Evolutionary conservation across 768 basidiomycete genomes (phyloP), one percentile per base, ranked within the genome.

Genomic region (Tricholoma flavovirens): DNA sequence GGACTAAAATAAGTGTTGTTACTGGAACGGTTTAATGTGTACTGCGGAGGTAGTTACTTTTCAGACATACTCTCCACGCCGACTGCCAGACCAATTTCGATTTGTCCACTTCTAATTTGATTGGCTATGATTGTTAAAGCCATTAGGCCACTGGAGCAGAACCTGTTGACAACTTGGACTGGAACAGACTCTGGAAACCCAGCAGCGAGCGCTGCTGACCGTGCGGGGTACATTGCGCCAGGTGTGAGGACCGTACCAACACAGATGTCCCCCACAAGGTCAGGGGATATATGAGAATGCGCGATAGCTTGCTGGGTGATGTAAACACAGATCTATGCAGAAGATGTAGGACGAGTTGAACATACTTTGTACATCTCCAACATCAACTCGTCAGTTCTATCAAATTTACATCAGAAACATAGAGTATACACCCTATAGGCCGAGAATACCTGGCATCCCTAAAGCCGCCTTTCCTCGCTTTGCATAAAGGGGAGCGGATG

Each of bases 11-110:
- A 56, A 49, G 45, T 51, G 30, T 54, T 43, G 38, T 8, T 19
- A 35, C 8, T 53, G 38, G 50, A 30, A 36, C 29, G 5, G 22
- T 42, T 22, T 26, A 38, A 52, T 36, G 46, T 19, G 38, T 49
- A 10, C 12, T 11, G 42, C 50, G 8, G 42, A 53, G 54, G 42
- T 10, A 67, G 81, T 57, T 68, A 88, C 82, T 86, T 87, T 64
- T 82, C 71, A 10, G 86, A 86, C 93, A 96, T 93, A 70, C 83
- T 88, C 70, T 95, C 92, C 14, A 89, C 79, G n/a, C 91, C 93
- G 49, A 91, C 68, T 29, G 88, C 88, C 15, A 93, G 74, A 2
- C 91, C 90, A 53, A 92, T 75, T 43, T 90, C 81, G 43, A 92
- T 89, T 66, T 92, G 87, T n/a, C 88, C 87, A 10, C 77, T 77